These are phyloP conservation scores for Chrysanthemum lavandulifolium DNA, from an alignment of 129 eudicot genomes.

Conservation along the genomic window DNA sequence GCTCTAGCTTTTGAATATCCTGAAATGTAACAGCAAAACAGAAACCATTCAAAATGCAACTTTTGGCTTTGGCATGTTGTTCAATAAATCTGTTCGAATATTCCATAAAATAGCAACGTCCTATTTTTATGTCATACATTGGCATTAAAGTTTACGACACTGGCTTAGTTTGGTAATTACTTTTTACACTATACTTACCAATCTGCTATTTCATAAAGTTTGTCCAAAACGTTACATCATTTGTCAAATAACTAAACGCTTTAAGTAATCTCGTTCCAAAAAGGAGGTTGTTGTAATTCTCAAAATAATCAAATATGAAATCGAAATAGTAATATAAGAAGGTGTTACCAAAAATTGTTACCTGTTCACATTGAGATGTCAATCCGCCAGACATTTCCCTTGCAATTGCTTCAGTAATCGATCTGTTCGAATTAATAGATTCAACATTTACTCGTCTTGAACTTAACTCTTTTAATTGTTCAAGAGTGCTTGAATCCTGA, in stretches of 20 bases:
- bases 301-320: neutral
- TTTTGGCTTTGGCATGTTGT: too few species aligned
- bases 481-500: conserved; percentile 63
- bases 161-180: too few species aligned
- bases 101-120: too few species aligned
- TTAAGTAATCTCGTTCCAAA: too few species aligned
- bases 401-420: conserved; percentile 72
- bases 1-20: conserved; percentile 66
- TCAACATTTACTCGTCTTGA: conserved; percentile 59
- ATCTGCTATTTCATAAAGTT: too few species aligned
- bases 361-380: conserved; percentile 73
- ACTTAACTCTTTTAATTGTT: conserved; percentile 73
- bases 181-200: too few species aligned
- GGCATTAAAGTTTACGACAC: too few species aligned
- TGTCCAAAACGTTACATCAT: too few species aligned
- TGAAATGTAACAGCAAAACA: conserved; percentile 18
- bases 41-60: too few species aligned
- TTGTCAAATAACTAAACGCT: too few species aligned
- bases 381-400: conserved; percentile 86
- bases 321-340: neutral
- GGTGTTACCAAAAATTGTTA: conserved; percentile 8
- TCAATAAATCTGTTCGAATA: too few species aligned
- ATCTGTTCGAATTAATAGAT: conserved; percentile 49
- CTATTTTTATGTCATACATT: too few species aligned
- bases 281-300: neutral